Conservation (phyloP, 192 early-diverging fungal species). For the Coemansia brasiliensis region DNA sequence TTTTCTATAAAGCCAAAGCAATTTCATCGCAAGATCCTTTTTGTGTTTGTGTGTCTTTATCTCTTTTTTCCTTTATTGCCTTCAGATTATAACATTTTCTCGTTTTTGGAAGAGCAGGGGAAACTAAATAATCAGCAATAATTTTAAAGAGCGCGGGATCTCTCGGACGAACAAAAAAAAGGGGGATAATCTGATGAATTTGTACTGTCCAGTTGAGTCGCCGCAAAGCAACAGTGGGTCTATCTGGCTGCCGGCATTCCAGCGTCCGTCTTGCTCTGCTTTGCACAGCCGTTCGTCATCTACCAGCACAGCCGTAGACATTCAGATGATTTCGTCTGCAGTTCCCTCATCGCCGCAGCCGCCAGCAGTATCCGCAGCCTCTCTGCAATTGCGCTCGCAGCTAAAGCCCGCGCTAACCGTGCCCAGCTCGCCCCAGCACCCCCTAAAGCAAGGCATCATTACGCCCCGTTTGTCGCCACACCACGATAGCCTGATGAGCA, state of each 20-base stretch:
- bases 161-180: too few species aligned
- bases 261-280: slow-evolving; percentile 4
- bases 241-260: slow-evolving; percentile 12
- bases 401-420: slow-evolving; percentile 5
- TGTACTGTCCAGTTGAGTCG: slow-evolving; percentile 7
- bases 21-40: too few species aligned
- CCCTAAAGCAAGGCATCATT: neutral
- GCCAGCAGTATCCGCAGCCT: slow-evolving; percentile 9
- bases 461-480: slow-evolving; percentile 6
- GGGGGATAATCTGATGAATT: neutral
- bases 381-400: neutral
- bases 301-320: slow-evolving; percentile 26
- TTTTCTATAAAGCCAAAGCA: too few species aligned
- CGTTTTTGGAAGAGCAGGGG: too few species aligned
- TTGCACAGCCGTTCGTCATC: slow-evolving; percentile 40
- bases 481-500: slow-evolving; percentile 15
- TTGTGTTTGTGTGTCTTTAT: too few species aligned
- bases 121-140: too few species aligned
- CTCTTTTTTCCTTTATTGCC: neutral
- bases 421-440: slow-evolving; percentile 11
- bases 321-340: slow-evolving; percentile 4
- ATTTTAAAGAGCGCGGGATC: neutral
- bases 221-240: slow-evolving; percentile 5
- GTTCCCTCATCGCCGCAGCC: slow-evolving; percentile 10
- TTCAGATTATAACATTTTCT: neutral